These are phyloP conservation scores for Cryomyces minteri DNA, from an alignment of 495 filamentous ascomycete genomes.

Conservation along the genomic window DNA sequence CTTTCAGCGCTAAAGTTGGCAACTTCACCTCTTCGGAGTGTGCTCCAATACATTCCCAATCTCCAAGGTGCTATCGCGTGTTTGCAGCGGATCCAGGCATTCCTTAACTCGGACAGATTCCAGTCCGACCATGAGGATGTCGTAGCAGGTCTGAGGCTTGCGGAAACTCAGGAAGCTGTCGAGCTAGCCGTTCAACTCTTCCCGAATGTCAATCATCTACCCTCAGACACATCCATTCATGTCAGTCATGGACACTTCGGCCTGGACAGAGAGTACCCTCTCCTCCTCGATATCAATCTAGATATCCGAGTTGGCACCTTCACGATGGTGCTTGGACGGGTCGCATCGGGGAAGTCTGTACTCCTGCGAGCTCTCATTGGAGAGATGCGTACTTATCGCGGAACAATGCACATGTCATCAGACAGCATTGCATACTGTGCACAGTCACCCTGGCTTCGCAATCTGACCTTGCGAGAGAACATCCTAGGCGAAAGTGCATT, in stretches of 20 bases:
- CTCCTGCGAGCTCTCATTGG: background rate
- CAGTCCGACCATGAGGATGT: background rate
- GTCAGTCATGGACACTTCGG: background rate
- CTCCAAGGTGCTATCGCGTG: background rate
- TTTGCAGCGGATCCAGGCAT: background rate
- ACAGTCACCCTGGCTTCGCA: conserved; percentile 11
- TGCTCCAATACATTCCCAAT: background rate
- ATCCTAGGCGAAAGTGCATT: conserved; percentile 5
- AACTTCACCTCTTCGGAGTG: background rate
- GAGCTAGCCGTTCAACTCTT: no score
- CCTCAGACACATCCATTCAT: no score
- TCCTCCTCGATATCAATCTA: background rate
- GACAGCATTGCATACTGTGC: conserved; percentile 5
- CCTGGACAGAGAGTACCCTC: background rate
- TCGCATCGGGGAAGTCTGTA: background rate
- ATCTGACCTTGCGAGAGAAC: conserved; percentile 8
- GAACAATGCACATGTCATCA: background rate
- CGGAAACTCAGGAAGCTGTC: no score
- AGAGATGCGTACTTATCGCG: background rate
- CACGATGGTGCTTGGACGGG: background rate
- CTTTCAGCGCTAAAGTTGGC: background rate
- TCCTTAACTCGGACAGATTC: background rate
- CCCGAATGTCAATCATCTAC: background rate
- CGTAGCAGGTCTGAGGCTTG: no score
- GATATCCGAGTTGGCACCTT: background rate